Percentiles rank a stretch among this genome's conserved stretches.
Evolutionary conservation across 176 grass and related monocot species (phyloP).

Genomic region (Puya raimondii): DNA sequence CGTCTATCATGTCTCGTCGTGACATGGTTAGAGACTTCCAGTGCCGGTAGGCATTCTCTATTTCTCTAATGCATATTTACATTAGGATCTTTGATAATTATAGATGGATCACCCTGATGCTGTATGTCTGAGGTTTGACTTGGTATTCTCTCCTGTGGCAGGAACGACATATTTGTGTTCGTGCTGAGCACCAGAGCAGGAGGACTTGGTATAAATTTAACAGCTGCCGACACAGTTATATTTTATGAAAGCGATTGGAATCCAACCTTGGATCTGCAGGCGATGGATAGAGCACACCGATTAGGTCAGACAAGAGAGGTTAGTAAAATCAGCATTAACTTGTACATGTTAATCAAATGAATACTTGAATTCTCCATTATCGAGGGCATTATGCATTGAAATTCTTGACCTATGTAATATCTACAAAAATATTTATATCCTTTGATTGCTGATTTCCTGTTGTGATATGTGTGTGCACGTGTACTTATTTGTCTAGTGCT

Average conservation of each 20-base stretch:
- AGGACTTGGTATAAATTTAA: constrained; percentile 96
- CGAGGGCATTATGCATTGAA: too few species aligned
- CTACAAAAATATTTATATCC: too few species aligned
- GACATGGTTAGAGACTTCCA: constrained; percentile 99
- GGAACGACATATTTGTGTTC: constrained; percentile 99
- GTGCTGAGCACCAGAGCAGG: constrained; percentile 98
- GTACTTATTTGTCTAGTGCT: too few species aligned
- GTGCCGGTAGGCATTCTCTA: constrained; percentile 41
- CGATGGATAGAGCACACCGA: constrained; percentile 98
- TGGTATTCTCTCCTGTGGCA: constrained; percentile 21
- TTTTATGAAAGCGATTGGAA: constrained; percentile 99
- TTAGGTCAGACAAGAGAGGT: constrained; percentile 97
- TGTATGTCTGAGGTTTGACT: constrained; percentile 2
- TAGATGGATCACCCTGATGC: background rate
- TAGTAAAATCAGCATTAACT: background rate
- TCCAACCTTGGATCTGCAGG: constrained; percentile 96
- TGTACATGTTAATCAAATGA: background rate
- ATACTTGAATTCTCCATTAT: too few species aligned
- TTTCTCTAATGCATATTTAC: background rate
- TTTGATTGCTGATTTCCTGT: too few species aligned
- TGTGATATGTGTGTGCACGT: too few species aligned
- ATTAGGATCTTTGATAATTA: constrained; percentile 14
- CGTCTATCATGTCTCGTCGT: constrained; percentile 81
- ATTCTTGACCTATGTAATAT: too few species aligned
- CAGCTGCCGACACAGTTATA: constrained; percentile 98